Base-by-base conservation (phyloP, 1,139 yeast genomes). In the Oligophagozyma castellii region DNA sequence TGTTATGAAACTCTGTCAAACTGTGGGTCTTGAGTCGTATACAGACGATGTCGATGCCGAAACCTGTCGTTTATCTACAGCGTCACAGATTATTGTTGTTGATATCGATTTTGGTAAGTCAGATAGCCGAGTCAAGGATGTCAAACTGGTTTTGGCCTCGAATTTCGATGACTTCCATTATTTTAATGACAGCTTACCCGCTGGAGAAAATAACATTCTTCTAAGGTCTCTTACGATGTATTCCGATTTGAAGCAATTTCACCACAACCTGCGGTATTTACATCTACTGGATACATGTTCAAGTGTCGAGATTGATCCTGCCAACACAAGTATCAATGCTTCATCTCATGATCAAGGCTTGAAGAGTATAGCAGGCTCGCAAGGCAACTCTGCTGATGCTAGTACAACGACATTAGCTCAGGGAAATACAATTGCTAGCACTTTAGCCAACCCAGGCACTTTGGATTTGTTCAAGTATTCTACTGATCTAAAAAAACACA, bases 81-180 rank as follows among this genome's bases (percentile, higher is more conserved):
- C 58, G 1, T 52, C 56, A 2, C 51, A 52, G 23, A 53, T 53
- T 22, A 46, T 53, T 12, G 58, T 53, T 14, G 46, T 53, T 19
- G 58, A 53, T 35, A 51, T 53, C n/a, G 58, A 53, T 30, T 53
- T 48, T 29, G 42, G 42, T 14, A 47, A 43, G 18, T 29, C 28
- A 5, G 33, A 38, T 21, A 43, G 41, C 8, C 39, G 33, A 21
- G 54, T 53, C 5, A 40, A 40, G 14, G 56, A 53, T 29, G 56
- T 51, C 18, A 53, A 51, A 33, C 37, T 53, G 26, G 58, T 53
- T 2, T 34, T 53, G 14, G 58, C 58, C 4, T 50, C 56, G 3
- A 52, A 48, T 34, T 53, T 51, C 30, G 56, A 53, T 27, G 44
- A 46, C 21, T 53, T 53, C 35, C 46, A 52, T 28, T 53, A 53